Conservation (phyloP, 352 stramenopile species). For the Phytophthora aleatoria region DNA sequence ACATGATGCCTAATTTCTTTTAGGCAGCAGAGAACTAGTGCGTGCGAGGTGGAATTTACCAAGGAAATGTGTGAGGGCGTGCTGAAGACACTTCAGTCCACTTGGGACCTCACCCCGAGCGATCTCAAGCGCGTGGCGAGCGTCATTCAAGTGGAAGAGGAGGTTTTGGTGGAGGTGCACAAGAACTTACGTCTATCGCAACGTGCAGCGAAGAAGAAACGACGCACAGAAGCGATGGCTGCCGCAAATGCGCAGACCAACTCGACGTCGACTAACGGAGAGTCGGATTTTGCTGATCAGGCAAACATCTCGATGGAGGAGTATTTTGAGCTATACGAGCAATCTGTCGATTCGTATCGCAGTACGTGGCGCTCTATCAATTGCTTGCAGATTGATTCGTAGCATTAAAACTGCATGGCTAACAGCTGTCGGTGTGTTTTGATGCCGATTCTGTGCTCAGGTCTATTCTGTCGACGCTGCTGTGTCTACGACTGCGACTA, state of each 20-base stretch:
- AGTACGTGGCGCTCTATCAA: conserved; percentile 37
- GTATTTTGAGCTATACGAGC: conserved; percentile 62
- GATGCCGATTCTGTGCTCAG: conserved; percentile 24
- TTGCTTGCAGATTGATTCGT: not conserved
- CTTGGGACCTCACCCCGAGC: conserved; percentile 64
- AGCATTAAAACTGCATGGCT: not conserved
- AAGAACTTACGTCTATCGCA: conserved; percentile 51
- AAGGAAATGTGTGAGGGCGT: conserved; percentile 76
- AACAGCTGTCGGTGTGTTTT: not conserved
- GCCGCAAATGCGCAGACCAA: conserved; percentile 16
- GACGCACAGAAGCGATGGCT: conserved; percentile 27
- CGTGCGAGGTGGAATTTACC: conserved; percentile 72
- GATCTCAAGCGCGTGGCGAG: conserved; percentile 70
- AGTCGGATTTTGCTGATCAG: conserved; percentile 9
- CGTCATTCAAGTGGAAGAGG: conserved; percentile 66
- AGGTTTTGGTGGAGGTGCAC: conserved; percentile 72
- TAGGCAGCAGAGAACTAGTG: conserved; percentile 69
- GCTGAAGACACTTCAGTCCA: conserved; percentile 63
- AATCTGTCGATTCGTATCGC: conserved; percentile 67
- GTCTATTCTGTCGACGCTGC: conserved; percentile 80
- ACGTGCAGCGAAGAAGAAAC: conserved; percentile 47
- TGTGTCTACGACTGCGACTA: conserved; percentile 89
- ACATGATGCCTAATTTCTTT: not conserved
- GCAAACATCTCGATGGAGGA: conserved; percentile 39
- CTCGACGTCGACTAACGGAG: not conserved